Evolutionary conservation across 2,329 filamentous ascomycete genomes (phyloP), one percentile per base, ranked within the genome.

Genomic region (Ascochyta rabiei): DNA sequence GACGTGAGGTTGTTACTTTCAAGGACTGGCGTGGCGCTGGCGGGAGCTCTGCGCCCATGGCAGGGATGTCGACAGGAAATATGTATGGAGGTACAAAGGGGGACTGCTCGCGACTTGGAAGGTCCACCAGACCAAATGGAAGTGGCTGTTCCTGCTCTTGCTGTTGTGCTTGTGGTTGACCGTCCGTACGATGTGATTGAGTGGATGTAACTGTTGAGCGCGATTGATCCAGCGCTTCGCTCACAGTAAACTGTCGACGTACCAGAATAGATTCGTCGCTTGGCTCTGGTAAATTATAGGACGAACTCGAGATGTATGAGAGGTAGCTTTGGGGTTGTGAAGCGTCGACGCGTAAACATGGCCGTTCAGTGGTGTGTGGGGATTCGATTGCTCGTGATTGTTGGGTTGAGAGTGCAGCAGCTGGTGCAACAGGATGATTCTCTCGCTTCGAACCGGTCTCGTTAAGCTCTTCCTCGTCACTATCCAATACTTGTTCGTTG

Each of bases 91-190:
- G 34, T n/a, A 54, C 31, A 24, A 56, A 66, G 3, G 62, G 47
- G 4, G 57, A 42, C 26, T 64, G 57, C 19, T 62, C 53, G 23
- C 68, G 61, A 30, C 57, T 62, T 13, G 64, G 64, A 43, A 67
- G 59, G 16, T 70, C 57, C 2, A 74, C 53, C 0, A 75, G 48
- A 12, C 71, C 70, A 51, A 74, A 74, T 2, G 71, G 72, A 33
- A 73, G 60, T 28, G 56, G 41, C 8, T 60, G 38, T 34, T 28
- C 42, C 41, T 46, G 39, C 50, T 26, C 34, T 31, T 44, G 48
- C 35, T 18, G 41, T n/a, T 48, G 40, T 16, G 31, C n/a, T 34
- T 47, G 28, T 2, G 18, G 4, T 9, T 40, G 48, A 6, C 18
- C 40, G 48, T 21, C 26, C 23, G 26, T 38, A 4, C 12, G 18